A percentile compares a stretch with the other conserved stretches of the same genome.
Evolutionary conservation across 345 rosid genomes (phyloP).

Genomic region (Moricandia arvensis): DNA sequence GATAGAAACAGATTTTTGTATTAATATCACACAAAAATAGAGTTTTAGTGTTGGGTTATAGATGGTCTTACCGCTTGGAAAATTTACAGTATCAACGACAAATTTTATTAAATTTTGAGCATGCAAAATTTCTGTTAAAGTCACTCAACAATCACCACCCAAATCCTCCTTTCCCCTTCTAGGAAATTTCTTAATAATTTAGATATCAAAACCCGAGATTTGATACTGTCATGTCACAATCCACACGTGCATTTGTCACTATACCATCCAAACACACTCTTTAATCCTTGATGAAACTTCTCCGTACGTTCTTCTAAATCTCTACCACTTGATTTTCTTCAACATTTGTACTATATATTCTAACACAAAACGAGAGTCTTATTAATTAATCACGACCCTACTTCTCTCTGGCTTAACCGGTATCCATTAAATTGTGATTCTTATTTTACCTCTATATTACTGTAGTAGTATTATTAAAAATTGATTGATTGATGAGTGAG

Average conservation of each 20-base stretch:
- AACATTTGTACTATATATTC: conserved; percentile 4
- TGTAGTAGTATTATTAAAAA: neutral
- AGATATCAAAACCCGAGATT: conserved; percentile 16
- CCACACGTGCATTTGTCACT: conserved; percentile 41
- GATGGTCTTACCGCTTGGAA: neutral
- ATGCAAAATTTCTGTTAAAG: neutral
- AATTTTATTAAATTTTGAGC: neutral
- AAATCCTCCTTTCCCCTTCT: conserved; percentile 10
- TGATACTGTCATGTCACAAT: conserved; percentile 29
- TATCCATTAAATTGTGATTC: conserved; percentile 21
- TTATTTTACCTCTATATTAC: conserved; percentile 1
- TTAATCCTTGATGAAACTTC: conserved; percentile 32
- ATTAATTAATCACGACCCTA: conserved; percentile 25
- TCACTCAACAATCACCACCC: conserved; percentile 11
- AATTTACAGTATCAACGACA: neutral
- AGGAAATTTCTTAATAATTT: conserved; percentile 22
- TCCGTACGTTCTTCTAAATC: conserved; percentile 31
- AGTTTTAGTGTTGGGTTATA: no score
- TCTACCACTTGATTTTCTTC: conserved; percentile 15
- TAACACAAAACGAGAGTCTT: conserved; percentile 6
- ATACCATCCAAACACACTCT: conserved; percentile 38
- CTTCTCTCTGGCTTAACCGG: conserved; percentile 23
- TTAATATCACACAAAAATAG: no score
- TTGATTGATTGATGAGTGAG: conserved; percentile 27
- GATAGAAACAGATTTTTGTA: no score